Evolutionary conservation across 1,284 basidiomycete species (phyloP).

Genomic region (Cryptococcus hybrid): DNA sequence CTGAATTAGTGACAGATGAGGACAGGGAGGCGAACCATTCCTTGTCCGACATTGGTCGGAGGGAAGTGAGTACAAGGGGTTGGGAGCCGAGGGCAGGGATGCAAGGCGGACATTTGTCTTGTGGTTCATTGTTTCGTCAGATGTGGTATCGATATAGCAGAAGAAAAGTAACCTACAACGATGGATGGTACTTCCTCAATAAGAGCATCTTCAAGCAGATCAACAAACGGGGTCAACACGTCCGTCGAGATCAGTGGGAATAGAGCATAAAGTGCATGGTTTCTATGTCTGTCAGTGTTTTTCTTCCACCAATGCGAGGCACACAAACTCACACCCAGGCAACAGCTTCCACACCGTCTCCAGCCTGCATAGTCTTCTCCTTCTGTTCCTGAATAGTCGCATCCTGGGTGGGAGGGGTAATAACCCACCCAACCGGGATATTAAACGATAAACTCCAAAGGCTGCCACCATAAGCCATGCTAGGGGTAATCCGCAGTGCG

Average conservation of each 20-base stretch:
- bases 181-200: constrained; percentile 46
- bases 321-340: constrained; percentile 24
- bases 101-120: constrained; percentile 46
- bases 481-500: constrained; percentile 2
- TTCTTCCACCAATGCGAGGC: not conserved
- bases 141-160: not conserved
- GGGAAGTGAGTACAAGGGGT: constrained; percentile 42
- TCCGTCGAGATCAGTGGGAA: constrained; percentile 50
- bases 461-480: constrained; percentile 7
- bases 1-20: not conserved
- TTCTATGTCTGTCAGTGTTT: constrained; percentile 16
- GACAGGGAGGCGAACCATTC: constrained; percentile 48
- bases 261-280: constrained; percentile 43
- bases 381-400: not conserved
- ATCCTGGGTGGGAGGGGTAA: not conserved
- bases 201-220: constrained; percentile 50
- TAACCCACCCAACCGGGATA: not conserved
- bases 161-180: constrained; percentile 28
- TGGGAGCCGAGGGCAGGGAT: constrained; percentile 42
- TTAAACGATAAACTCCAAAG: not conserved
- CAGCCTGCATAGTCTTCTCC: not conserved
- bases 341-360: constrained; percentile 13
- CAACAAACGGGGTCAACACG: constrained; percentile 49
- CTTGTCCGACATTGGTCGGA: constrained; percentile 42
- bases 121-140: not conserved